Evolutionary conservation across 2,329 filamentous ascomycete genomes (phyloP).

Genomic region (Emmonsia crescens): DNA sequence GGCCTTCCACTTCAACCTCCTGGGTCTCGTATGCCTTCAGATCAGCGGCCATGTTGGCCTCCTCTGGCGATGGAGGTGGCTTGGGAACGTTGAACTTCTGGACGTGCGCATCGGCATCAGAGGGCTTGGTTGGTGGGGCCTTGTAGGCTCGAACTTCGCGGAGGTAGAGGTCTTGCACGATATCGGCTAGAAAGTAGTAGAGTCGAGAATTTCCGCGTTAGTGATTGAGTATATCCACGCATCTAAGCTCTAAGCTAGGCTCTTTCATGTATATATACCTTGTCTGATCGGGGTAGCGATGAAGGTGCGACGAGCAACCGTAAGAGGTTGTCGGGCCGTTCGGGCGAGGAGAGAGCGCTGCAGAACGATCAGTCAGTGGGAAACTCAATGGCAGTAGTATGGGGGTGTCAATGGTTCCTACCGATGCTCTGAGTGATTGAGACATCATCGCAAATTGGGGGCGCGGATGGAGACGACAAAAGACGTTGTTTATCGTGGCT

Average conservation of each 20-base stretch:
- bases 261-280: conserved; percentile 38
- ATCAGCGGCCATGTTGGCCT: conserved; percentile 82
- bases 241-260: neutral
- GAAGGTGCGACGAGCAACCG: conserved; percentile 50
- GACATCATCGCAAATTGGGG: conserved; percentile 9
- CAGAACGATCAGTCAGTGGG: conserved; percentile 14
- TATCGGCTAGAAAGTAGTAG: conserved; percentile 58
- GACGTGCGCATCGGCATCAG: conserved; percentile 81
- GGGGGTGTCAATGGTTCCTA: neutral
- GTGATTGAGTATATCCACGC: neutral
- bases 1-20: conserved; percentile 88
- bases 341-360: conserved; percentile 53
- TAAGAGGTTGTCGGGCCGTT: conserved; percentile 47
- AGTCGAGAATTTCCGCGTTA: conserved; percentile 1
- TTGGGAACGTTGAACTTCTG: conserved; percentile 74
- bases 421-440: conserved; percentile 15
- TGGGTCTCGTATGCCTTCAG: conserved; percentile 91
- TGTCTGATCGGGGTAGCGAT: conserved; percentile 51
- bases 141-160: conserved; percentile 96
- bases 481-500: conserved; percentile 4
- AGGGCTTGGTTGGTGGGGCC: conserved; percentile 67
- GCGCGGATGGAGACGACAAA: conserved; percentile 5
- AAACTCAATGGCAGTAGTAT: conserved; percentile 10
- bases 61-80: conserved; percentile 79
- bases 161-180: conserved; percentile 96